Evolutionary conservation across 2,329 filamentous ascomycete species (phyloP), one percentile per base, ranked within the genome.

Genomic region (Calonectria pseudoreteaudii): DNA sequence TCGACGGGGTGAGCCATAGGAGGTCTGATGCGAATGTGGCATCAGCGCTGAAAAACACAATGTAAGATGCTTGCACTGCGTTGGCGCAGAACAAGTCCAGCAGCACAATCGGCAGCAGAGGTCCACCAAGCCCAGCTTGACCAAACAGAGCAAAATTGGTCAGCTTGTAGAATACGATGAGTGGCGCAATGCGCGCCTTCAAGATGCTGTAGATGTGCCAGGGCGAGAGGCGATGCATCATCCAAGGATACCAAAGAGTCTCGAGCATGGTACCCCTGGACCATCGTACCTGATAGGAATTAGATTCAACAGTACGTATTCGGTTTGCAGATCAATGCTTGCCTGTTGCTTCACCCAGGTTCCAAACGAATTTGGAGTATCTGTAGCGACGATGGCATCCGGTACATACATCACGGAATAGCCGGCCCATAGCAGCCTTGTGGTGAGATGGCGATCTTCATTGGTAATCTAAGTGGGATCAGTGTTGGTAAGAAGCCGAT

Each of bases 1-100:
- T 68, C 0, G 65, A 68, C 11, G 65, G 65, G 38, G 28, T n/a
- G 4, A 68, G 50, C 65, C 65, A 68, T 8, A 68, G 18, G 16
- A 68, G 16, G 16, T 68, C 65, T 6, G 47, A 28, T 50, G 65
- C 31, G 11, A 38, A 38, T 9, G 65, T 68, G 65, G 34, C 38
- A 30, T 68, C 65, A 4, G 49, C 49, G 23, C 65, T 53, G 31
- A 68, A 53, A 34, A 53, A 53, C 18, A 68, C 52, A 47, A 53
- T 53, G 38, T 56, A 68, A n/a, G 52, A 53, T 30, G 52, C 49
- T 26, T 68, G 65, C 26, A 68, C 26, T 14, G 65, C 65, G n/a
- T 53, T 52, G 16, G 65, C 52, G 26, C 52, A 68, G 34, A 68
- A 68, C 3, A 68, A 16, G 26, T 68, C 56, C 5, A 62, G 56